phyloP scores from a whole-genome alignment of 2,329 filamentous ascomycete species.

The Thielaviopsis musarum region DNA sequence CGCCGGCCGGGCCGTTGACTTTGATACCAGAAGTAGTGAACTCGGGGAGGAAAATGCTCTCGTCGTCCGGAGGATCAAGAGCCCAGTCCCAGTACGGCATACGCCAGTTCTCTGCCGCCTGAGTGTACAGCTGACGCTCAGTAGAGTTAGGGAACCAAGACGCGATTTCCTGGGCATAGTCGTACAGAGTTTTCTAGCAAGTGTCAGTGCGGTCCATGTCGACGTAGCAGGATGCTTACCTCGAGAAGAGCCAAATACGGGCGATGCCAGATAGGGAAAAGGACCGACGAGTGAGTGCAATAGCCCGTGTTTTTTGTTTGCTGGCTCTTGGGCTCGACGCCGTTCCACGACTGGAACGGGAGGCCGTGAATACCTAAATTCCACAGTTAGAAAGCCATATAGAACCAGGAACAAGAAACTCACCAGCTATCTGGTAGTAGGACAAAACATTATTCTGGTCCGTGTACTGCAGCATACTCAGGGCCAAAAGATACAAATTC shows the following conservation, averaged over 20 bases:
- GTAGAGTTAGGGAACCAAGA: slow-evolving; percentile 29
- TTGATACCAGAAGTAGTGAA: slow-evolving; percentile 32
- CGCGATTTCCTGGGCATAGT: slow-evolving; percentile 23
- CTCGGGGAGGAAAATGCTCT: slow-evolving; percentile 28
- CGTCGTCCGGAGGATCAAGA: slow-evolving; percentile 27
- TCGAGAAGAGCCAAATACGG: slow-evolving; percentile 53
- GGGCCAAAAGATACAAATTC: slow-evolving; percentile 61
- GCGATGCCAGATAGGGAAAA: slow-evolving; percentile 73
- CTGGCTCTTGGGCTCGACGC: slow-evolving; percentile 28
- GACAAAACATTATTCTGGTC: slow-evolving; percentile 47
- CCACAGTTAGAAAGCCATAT: background rate
- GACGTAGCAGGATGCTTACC: slow-evolving; percentile 20
- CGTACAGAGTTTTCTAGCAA: slow-evolving; percentile 12
- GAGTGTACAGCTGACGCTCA: slow-evolving; percentile 31
- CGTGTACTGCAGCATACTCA: slow-evolving; percentile 54
- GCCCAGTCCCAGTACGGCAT: slow-evolving; percentile 47
- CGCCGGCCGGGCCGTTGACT: slow-evolving; percentile 38
- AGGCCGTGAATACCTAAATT: slow-evolving; percentile 60
- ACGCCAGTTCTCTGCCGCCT: slow-evolving; percentile 33
- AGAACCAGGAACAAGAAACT: slow-evolving; percentile 15
- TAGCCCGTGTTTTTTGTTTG: slow-evolving; percentile 39
- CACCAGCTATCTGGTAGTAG: slow-evolving; percentile 66
- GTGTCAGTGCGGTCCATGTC: background rate
- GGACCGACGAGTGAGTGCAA: slow-evolving; percentile 56
- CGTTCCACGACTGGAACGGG: slow-evolving; percentile 41